Evolutionary conservation across 495 filamentous ascomycete species (phyloP).

Genomic region (Aspergillus taichungensis): DNA sequence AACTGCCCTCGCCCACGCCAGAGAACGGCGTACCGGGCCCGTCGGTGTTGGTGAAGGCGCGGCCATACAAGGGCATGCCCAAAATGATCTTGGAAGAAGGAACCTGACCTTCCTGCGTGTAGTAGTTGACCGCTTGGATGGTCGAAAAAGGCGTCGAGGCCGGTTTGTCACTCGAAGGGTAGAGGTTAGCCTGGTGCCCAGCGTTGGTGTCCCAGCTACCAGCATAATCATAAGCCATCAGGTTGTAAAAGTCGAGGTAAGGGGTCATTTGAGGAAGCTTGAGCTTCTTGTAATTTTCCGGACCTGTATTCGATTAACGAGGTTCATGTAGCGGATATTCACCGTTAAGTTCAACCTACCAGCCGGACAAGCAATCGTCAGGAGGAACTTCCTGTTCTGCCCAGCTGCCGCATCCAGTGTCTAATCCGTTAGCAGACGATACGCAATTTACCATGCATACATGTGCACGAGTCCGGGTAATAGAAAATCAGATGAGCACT

Average conservation of each 20-base stretch:
- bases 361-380: conserved; percentile 66
- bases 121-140: conserved; percentile 44
- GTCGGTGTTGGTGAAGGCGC: conserved; percentile 64
- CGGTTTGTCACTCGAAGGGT: conserved; percentile 43
- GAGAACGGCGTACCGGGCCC: conserved; percentile 63
- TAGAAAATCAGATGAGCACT: background rate
- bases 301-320: conserved; percentile 12
- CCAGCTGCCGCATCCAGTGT: conserved; percentile 55
- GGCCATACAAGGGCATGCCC: conserved; percentile 84
- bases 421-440: conserved; percentile 13
- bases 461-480: background rate
- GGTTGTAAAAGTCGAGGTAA: conserved; percentile 69
- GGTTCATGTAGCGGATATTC: background rate
- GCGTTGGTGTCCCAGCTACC: conserved; percentile 64
- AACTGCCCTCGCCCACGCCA: conserved; percentile 58
- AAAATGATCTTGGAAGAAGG: conserved; percentile 64
- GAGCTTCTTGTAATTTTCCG: conserved; percentile 60
- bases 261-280: conserved; percentile 59
- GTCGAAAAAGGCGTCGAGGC: conserved; percentile 49
- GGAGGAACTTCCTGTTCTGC: conserved; percentile 50
- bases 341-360: conserved; percentile 8
- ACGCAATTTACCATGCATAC: background rate
- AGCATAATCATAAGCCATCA: conserved; percentile 81
- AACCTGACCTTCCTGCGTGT: conserved; percentile 50
- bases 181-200: conserved; percentile 81